phyloP scores from a whole-genome alignment of 2,329 filamentous ascomycete species.

The Dendrostoma leiphaemia region DNA sequence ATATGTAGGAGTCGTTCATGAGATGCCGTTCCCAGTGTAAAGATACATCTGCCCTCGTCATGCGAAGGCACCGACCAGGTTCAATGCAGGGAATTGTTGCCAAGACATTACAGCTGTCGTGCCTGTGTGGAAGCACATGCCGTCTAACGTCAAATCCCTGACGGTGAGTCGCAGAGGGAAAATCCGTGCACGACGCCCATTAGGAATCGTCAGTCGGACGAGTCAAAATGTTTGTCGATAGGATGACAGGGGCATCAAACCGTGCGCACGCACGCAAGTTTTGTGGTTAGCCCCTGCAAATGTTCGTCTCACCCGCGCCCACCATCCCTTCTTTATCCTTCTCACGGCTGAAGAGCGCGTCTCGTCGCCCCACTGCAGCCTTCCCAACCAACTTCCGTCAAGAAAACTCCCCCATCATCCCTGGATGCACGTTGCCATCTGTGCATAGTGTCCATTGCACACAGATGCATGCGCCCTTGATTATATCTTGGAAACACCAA shows the following conservation, averaged over 20 bases:
- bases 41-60: too few relatives aligned
- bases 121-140: background rate
- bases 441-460: background rate
- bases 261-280: background rate
- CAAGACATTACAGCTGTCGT: slow-evolving; percentile 9
- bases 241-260: slow-evolving; percentile 1
- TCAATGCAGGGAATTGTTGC: slow-evolving; percentile 1
- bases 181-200: background rate
- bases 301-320: background rate
- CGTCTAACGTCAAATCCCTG: background rate
- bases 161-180: background rate
- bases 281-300: background rate
- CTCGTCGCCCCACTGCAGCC: background rate
- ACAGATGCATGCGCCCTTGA: background rate
- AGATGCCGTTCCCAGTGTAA: too few relatives aligned
- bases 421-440: background rate
- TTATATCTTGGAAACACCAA: background rate
- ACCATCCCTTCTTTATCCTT: background rate
- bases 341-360: background rate
- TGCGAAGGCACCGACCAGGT: background rate
- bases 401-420: slow-evolving; percentile 1
- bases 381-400: background rate
- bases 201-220: background rate
- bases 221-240: background rate
- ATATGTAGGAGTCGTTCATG: background rate